A percentile compares a stretch with the other conserved stretches of the same genome.
Conservation (phyloP, 305 asterid genomes). For the Fraxinus sp. region DNA sequence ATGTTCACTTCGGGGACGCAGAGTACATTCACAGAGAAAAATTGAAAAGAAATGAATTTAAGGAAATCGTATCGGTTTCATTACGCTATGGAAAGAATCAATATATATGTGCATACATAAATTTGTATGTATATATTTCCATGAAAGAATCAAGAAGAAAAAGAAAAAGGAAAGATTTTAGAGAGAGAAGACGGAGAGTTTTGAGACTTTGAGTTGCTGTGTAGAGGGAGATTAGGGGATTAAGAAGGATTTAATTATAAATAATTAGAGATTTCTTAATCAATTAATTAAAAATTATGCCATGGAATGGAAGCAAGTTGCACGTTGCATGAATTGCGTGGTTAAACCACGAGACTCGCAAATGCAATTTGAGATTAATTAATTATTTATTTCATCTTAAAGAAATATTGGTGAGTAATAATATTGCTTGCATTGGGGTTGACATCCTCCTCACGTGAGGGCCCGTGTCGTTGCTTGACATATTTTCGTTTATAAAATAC, state of each 20-base stretch:
- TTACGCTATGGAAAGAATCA: constrained; percentile 31
- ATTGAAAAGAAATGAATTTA: constrained; percentile 17
- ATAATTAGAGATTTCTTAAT: constrained; percentile 3
- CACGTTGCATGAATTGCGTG: constrained; percentile 30
- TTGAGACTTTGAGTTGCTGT: neutral
- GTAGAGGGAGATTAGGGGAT: neutral
- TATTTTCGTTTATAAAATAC: no score
- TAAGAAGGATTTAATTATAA: neutral
- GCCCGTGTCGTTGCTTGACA: no score
- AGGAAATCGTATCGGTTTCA: constrained; percentile 44
- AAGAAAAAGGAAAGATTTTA: constrained; percentile 12
- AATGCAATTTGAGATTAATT: constrained; percentile 11
- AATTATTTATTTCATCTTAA: neutral
- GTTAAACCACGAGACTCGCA: constrained; percentile 35
- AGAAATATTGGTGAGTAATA: neutral
- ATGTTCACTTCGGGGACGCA: constrained; percentile 39
- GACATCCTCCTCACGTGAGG: no score
- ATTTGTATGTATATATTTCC: neutral
- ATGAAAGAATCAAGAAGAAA: constrained; percentile 11
- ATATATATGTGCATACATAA: neutral
- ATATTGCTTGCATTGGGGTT: neutral
- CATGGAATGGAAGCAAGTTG: constrained; percentile 2
- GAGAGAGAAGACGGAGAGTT: constrained; percentile 24
- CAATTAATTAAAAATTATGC: neutral
- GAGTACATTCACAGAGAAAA: constrained; percentile 20